Evolutionary conservation across 2,329 filamentous ascomycete species (phyloP), one percentile per base, ranked within the genome.

Genomic region (Ascochyta lentis): DNA sequence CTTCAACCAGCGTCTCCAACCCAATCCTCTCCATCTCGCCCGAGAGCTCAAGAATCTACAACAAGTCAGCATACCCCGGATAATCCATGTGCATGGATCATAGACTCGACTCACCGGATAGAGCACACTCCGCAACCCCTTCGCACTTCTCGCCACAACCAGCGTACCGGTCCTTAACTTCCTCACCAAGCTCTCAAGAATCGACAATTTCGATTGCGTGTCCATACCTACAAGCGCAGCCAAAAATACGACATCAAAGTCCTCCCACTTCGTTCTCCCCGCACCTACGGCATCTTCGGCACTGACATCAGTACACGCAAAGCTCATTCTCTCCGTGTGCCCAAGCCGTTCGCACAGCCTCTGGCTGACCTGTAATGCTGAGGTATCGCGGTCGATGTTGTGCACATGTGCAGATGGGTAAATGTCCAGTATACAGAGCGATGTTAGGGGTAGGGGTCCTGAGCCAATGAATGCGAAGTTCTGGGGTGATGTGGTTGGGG

Each of bases 401-500:
- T 78, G 63, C 5, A 80, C 63, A 3, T 33, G 54, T 0, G 70
- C 59, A 0, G 49, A 58, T 1, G 72, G 69, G 12, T 80, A 72
- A 2, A 70, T 63, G 1, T 73, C 61, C 13, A 77, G 58, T 2
- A 83, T 68, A 54, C 80, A 81, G 3, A 83, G 63, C 0, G 78
- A 79, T 0, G 80, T 82, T 15, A 84, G 61, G 0, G 81, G 82
- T 1, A 84, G 63, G 0, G 81, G 81, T 0, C 82, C 81, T 0
- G 79, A 82, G 12, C 82, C 81, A 4, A 84, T 74, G 59, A 84
- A 83, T 1, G 78, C 79, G 16, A 83, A 71, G 6, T 64, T 73
- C 0, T 54, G 55, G 0, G 76, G 74, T 2, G n/a, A 6, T 15
- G 59, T 38, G 12, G 37, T 33, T 34, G 61, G 38, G 2, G 23